phyloP scores from a whole-genome alignment of 495 filamentous ascomycete species.

The Podospora anserina region DNA sequence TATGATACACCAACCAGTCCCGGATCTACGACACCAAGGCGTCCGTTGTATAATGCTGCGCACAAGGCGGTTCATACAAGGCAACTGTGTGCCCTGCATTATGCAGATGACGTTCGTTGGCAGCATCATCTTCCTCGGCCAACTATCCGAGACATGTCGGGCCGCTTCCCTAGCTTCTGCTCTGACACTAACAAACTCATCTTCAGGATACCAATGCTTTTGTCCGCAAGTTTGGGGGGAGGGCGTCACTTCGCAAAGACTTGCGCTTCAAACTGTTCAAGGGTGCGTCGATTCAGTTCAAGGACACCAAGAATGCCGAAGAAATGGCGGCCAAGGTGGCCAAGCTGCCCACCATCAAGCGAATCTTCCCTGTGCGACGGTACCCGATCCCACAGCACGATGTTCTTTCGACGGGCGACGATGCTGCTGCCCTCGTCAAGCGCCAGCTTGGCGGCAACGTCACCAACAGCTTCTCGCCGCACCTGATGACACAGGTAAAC shows the following conservation, averaged over 20 bases:
- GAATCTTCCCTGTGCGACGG: slow-evolving; percentile 45
- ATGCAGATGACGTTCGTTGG: neutral
- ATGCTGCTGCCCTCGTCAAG: slow-evolving; percentile 32
- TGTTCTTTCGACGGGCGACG: slow-evolving; percentile 43
- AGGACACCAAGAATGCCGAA: slow-evolving; percentile 41
- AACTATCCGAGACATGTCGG: slow-evolving; percentile 7
- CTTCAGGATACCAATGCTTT: slow-evolving; percentile 41
- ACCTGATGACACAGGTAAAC: slow-evolving; percentile 50
- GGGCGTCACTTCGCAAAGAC: slow-evolving; percentile 43
- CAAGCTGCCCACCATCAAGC: slow-evolving; percentile 43
- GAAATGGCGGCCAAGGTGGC: slow-evolving; percentile 38
- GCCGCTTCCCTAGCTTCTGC: slow-evolving; percentile 11
- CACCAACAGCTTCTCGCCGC: slow-evolving; percentile 42
- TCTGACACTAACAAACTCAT: slow-evolving; percentile 2
- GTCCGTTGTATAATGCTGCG: neutral
- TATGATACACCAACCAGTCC: slow-evolving; percentile 20
- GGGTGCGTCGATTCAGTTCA: slow-evolving; percentile 48
- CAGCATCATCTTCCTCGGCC: neutral
- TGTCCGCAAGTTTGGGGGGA: slow-evolving; percentile 35
- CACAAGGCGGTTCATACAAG: neutral
- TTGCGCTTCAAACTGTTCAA: slow-evolving; percentile 48
- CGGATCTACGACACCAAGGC: too few relatives aligned
- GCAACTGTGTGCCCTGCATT: neutral
- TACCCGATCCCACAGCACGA: slow-evolving; percentile 44
- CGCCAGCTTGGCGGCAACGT: slow-evolving; percentile 35